Base-by-base conservation (phyloP, 2,329 filamentous ascomycete genomes). In the Arthrobotrys pseudoclavata region DNA sequence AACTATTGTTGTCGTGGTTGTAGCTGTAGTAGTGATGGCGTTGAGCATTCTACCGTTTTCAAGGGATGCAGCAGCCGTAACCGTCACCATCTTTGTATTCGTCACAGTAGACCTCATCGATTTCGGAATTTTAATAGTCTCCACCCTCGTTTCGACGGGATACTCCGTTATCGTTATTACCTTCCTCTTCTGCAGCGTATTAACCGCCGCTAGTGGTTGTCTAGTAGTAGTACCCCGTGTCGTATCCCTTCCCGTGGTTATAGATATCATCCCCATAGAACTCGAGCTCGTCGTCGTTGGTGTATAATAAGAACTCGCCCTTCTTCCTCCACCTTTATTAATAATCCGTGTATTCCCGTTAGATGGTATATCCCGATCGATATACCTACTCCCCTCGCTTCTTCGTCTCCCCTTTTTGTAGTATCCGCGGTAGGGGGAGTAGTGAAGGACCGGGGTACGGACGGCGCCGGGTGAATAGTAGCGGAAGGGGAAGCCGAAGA, bases 401-500 rank as follows among this genome's bases (percentile, higher is more conserved):
- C 52, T 20, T 55, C 31, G 26, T 12, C 45, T 22, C 10, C 9
- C 48, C 31, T 50, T 50, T 57, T 55, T 67, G 42, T 77, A 77
- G 34, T 55, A 77, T 1, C 61, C 67, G 12, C 67, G 26, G 40
- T 48, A 62, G 1, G 74, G 67, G 3, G 42, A 47, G 10, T 12
- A 20, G 13, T 31, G 53, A 4, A 66, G 50, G 3, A 53, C 34
- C 2, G 50, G 48, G 1, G n/a, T 15, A 0, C 52, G 37, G 4
- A 50, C 3, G 13, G 60, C 15, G 3, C 48, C 37, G 1, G 69
- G 47, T 2, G 12, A 4, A 24, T 69, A 70, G 34, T 69, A 76
- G 1, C 31, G 26, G 18, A 76, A 69, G 22, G 50, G 64, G 9
- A 70, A 66, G 29, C 66, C 66, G 37, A 76, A 76, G 72, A 76